Base-by-base conservation (phyloP, 2,329 filamentous ascomycete species). In the Diaporthe humulicola region DNA sequence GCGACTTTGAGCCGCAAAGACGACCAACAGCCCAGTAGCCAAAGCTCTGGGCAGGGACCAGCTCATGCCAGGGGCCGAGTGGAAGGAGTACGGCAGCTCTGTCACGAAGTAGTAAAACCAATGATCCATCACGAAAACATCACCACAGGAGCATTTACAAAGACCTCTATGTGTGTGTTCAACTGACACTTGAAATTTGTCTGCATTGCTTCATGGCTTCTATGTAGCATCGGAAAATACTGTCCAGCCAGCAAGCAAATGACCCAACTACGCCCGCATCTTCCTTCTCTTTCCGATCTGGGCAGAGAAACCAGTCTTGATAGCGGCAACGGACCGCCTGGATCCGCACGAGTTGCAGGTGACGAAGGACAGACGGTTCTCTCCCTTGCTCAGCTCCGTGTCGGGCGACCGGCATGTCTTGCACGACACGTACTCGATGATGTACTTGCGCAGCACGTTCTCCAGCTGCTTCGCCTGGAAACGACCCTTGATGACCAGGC, bases 401-500 rank as follows among this genome's bases (percentile, higher is more conserved):
- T 98, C 95, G 82, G 95, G 95, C 38, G 94, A 96, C 83, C 96
- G 92, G 90, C 97, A 99, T 54, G 97, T 99, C 88, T 98, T 98
- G 93, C 97, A 99, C 70, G 96, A 98, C 77, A 99, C 96, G 83
- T 98, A 98, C 88, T 98, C 96, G 70, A 79, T 94, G 84, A 98
- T 98, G 86, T 98, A 98, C 89, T 96, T 94, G 87, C 96, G 91
- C 83, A 98, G 87, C 71, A 98, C 95, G 86, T 97, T 98, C 89
- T 99, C 97, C 83, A 98, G 96, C 89, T 98, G 96, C 88, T 98
- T 98, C 88, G 98, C 96, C 86, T 98, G 96, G 94, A 99, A 99
- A 83, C 97, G 95, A 89, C 97, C 97, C 90, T 98, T 98, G 91
- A 99, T 99, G 83, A 99, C 96, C 81, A 99, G 87, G 83, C 96